These are phyloP conservation scores for Solanum appendiculatum DNA, from an alignment of 257 asterid species.

Conservation along the genomic window DNA sequence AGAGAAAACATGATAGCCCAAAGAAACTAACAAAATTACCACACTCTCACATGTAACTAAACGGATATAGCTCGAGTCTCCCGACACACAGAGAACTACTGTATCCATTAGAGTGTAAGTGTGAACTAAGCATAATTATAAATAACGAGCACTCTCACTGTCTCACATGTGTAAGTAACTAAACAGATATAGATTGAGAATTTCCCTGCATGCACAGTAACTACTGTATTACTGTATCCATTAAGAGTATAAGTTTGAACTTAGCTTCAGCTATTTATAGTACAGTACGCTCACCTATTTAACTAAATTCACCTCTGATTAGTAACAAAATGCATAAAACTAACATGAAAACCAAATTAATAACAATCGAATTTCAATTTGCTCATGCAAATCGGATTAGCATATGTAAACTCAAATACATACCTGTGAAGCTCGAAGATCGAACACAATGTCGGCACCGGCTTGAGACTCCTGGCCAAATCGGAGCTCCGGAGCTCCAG, in stretches of 20 bases:
- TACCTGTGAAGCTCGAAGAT: slow-evolving; percentile 43
- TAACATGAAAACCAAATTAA: background rate
- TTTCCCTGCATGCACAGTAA: background rate
- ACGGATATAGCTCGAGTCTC: background rate
- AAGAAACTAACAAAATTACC: background rate
- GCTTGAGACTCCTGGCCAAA: slow-evolving; percentile 43
- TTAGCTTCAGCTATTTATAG: background rate
- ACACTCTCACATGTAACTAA: slow-evolving; percentile 1
- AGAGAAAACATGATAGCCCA: background rate
- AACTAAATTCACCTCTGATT: background rate
- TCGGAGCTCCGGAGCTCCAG: slow-evolving; percentile 32
- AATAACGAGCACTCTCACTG: slow-evolving; percentile 1
- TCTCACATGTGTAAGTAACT: background rate
- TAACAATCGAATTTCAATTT: background rate
- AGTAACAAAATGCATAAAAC: background rate
- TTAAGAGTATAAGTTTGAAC: background rate
- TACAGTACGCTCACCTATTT: background rate
- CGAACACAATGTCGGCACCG: slow-evolving; percentile 37
- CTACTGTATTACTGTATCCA: background rate
- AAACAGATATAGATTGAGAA: background rate
- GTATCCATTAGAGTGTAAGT: background rate
- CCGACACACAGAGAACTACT: background rate
- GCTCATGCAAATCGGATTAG: background rate
- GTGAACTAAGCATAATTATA: background rate
- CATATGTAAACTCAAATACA: background rate